Percentiles rank a stretch among this genome's conserved stretches.
phyloP scores from a whole-genome alignment of 2,329 filamentous ascomycete genomes.

The Ceratocystis huliohia region DNA sequence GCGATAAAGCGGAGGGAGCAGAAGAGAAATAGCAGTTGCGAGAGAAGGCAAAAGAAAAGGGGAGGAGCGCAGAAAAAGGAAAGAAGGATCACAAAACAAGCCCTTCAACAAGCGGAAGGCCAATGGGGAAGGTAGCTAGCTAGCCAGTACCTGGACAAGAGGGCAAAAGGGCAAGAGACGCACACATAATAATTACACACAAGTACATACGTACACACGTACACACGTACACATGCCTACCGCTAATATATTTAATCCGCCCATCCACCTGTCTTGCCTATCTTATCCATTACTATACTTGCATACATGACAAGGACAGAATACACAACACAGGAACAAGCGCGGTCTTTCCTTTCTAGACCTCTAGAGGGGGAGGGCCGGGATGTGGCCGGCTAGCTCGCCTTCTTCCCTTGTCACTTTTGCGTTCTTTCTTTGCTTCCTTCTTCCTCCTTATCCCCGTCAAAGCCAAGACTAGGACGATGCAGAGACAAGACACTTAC shows the following conservation, averaged over 20 bases:
- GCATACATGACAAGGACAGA: too few relatives aligned
- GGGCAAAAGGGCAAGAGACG: background rate
- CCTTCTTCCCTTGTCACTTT: background rate
- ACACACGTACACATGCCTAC: background rate
- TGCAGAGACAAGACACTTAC: background rate
- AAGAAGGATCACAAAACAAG: slow-evolving; percentile 3
- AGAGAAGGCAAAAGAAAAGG: background rate
- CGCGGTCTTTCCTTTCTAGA: too few relatives aligned
- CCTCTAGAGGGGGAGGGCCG: too few relatives aligned
- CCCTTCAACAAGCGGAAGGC: background rate
- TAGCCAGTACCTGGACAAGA: background rate
- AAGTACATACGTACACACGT: background rate
- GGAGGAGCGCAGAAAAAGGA: background rate
- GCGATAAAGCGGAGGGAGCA: background rate
- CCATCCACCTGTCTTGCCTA: background rate
- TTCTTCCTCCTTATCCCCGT: background rate
- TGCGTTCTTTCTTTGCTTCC: background rate
- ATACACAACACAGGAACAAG: too few relatives aligned
- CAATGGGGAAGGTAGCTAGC: slow-evolving; percentile 1
- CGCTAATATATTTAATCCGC: too few relatives aligned
- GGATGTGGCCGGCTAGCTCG: background rate
- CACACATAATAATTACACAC: background rate
- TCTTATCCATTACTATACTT: background rate
- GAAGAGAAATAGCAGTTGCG: background rate
- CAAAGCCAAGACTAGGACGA: background rate